phyloP scores from a whole-genome alignment of 73 alveolate genomes.

The Vitrella brassicaformis region DNA sequence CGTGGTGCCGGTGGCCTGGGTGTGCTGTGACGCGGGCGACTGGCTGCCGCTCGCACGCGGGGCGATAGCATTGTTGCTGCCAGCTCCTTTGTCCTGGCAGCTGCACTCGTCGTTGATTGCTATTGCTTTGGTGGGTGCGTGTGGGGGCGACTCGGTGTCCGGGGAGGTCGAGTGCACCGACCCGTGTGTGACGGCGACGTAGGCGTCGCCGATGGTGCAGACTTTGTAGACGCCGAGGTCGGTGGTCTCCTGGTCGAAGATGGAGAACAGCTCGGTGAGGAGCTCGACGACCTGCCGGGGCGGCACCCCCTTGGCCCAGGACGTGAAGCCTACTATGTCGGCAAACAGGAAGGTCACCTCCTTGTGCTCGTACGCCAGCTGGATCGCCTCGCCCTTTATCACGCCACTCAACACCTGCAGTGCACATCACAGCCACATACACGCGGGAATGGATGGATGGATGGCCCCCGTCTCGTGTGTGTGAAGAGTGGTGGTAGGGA shows the following conservation, averaged over 20 bases:
- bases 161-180: background rate
- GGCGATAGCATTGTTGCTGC: no score
- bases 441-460: background rate
- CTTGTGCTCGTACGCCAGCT: background rate
- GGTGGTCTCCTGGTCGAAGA: background rate
- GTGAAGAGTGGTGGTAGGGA: no score
- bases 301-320: background rate
- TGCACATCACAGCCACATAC: background rate
- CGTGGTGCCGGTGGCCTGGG: no score
- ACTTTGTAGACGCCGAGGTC: background rate
- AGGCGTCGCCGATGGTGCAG: background rate
- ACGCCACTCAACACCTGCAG: background rate
- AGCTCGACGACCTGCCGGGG: background rate
- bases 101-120: no score
- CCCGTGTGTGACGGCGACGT: background rate
- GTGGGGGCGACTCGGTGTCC: no score
- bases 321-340: conserved; percentile 25
- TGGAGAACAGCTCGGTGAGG: background rate
- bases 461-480: background rate
- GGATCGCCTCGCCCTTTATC: background rate
- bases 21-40: no score
- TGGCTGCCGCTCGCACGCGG: no score
- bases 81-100: no score
- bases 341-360: conserved; percentile 21
- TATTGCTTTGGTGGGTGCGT: no score